phyloP scores from a whole-genome alignment of 1,139 yeast species.

The Candida sanyaensis region DNA sequence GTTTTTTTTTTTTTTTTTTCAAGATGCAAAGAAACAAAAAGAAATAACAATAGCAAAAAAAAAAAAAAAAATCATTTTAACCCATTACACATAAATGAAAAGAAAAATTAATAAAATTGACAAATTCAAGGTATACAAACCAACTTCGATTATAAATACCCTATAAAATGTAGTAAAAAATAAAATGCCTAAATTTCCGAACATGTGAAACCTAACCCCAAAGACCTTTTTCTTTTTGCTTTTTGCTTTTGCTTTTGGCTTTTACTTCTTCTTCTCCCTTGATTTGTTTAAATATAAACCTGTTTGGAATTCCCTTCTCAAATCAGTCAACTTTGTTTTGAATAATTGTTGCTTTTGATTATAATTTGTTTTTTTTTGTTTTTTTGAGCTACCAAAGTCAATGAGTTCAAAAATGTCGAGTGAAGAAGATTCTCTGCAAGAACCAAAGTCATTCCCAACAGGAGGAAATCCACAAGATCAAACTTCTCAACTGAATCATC shows the following conservation, averaged over 20 bases:
- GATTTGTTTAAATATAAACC: too few species aligned
- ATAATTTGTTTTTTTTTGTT: background rate
- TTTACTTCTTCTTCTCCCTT: too few species aligned
- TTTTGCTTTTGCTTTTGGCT: too few species aligned
- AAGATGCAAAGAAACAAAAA: too few species aligned
- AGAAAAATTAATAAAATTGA: slow-evolving; percentile 1
- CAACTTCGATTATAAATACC: background rate
- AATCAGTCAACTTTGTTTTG: background rate
- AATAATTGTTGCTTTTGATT: background rate
- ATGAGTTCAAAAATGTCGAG: slow-evolving; percentile 3
- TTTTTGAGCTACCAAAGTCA: background rate
- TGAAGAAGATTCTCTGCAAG: slow-evolving; percentile 2
- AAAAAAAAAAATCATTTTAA: background rate
- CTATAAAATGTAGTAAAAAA: background rate
- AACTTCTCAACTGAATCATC: background rate
- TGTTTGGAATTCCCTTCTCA: background rate
- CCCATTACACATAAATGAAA: background rate
- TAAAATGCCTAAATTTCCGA: background rate
- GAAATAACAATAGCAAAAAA: background rate
- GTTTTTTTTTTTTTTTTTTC: background rate
- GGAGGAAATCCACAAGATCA: background rate
- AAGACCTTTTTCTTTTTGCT: background rate
- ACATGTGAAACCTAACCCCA: background rate
- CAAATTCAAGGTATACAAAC: background rate
- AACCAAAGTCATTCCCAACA: background rate